Evolutionary conservation across 1,139 yeast species (phyloP), one percentile per base, ranked within the genome.

Genomic region (Pneumocystis murina): DNA sequence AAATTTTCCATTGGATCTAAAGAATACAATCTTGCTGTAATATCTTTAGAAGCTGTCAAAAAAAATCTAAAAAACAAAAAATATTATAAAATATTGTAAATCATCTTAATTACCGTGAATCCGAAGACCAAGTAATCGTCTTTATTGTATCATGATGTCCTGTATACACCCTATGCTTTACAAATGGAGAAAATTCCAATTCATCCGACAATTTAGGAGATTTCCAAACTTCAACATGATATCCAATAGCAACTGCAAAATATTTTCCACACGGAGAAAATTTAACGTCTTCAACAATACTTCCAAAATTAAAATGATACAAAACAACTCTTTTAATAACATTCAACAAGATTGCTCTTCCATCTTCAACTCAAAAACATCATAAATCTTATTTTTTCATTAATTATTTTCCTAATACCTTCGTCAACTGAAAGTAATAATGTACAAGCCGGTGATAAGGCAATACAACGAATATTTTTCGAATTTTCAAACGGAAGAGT

Each of bases 401-500:
- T 20, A 28, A 14, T 24, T n/a, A 16, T 14, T 12, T 7, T 14
- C 40, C 16, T 59, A 60, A 65, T 66, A 58, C 60, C 43, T 59
- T 80, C 85, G 72, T 94, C 98, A 1, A 92, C 89, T 2, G 95
- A 82, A n/a, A 92, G 72, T 70, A 92, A 74, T 62, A 94, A 79
- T 0, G 95, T 86, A 17, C 85, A 88, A 70, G 88, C 95, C 61
- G 81, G 82, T 71, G 91, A 92, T 67, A 92, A 75, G 43, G 96
- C 96, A 63, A 94, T 80, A 63, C 91, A 76, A 16, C 84, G 79
- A 62, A 94, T 82, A 71, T 89, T 88, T 72, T 86, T 88, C 69
- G 97, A 81, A 72, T 94, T 98, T 75, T 94, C 97, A 73, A 90
- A 92, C 70, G 84, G 83, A 72, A 91, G 87, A 1, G 99, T 94